Evolutionary conservation across 768 basidiomycete species (phyloP).

Genomic region (Agaricus sinodeliciosus): DNA sequence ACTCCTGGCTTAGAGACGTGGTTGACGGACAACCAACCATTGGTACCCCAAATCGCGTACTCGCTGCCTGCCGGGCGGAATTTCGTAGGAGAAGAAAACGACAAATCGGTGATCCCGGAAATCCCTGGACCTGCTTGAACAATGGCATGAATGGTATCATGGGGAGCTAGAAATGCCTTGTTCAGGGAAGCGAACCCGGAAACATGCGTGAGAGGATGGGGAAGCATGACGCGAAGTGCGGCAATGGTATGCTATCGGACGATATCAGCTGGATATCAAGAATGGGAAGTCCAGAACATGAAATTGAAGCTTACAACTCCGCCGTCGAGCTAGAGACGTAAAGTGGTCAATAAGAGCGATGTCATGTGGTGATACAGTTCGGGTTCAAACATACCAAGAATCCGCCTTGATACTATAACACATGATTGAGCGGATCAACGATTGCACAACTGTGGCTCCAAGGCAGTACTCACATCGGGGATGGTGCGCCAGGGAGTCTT

Average conservation of each 20-base stretch:
- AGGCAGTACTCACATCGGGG: conserved; percentile 54
- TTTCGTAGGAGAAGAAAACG: conserved; percentile 50
- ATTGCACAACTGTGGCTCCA: conserved; percentile 5
- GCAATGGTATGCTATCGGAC: conserved; percentile 55
- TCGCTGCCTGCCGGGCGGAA: conserved; percentile 29
- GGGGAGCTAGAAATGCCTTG: conserved; percentile 65
- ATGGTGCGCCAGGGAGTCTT: conserved; percentile 80
- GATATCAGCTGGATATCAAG: conserved; percentile 2
- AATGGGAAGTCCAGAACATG: neutral
- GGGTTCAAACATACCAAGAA: conserved; percentile 53
- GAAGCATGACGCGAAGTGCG: conserved; percentile 54
- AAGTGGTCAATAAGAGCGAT: neutral
- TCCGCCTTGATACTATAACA: conserved; percentile 64
- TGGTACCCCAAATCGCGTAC: conserved; percentile 53
- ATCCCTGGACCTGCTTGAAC: conserved; percentile 41
- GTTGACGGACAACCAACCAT: conserved; percentile 52
- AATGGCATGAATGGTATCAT: conserved; percentile 69
- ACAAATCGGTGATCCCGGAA: conserved; percentile 58
- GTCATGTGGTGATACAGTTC: neutral
- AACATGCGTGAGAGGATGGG: conserved; percentile 44
- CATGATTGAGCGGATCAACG: conserved; percentile 6
- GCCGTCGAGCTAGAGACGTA: conserved; percentile 54
- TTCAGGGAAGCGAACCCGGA: conserved; percentile 64
- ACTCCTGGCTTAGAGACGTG: conserved; percentile 20
- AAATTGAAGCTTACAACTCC: conserved; percentile 52